Conservation (phyloP, 495 filamentous ascomycete genomes). For the Platismatia glauca region DNA sequence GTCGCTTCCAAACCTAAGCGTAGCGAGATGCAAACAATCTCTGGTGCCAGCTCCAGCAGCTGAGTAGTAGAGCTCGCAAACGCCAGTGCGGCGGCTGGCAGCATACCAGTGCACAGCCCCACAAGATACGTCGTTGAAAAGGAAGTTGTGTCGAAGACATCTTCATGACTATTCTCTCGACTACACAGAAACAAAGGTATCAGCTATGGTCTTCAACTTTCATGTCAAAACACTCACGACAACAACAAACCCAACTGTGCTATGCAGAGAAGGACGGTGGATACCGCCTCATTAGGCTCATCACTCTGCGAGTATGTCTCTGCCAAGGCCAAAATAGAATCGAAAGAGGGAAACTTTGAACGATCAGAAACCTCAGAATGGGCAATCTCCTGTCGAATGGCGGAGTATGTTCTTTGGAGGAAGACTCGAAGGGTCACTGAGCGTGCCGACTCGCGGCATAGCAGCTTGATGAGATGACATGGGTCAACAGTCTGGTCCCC, state of each 20-base stretch:
- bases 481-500: conserved; percentile 16
- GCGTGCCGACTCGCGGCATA: conserved; percentile 5
- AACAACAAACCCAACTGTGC: conserved; percentile 13
- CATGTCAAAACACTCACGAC: neutral
- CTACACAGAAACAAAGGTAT: neutral
- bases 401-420: conserved; percentile 4
- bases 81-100: conserved; percentile 16
- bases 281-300: conserved; percentile 4
- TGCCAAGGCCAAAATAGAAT: conserved; percentile 8
- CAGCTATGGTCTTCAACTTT: neutral
- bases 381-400: conserved; percentile 10
- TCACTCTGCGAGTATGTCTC: conserved; percentile 5
- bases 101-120: conserved; percentile 17
- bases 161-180: neutral
- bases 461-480: conserved; percentile 14
- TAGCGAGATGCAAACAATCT: conserved; percentile 15
- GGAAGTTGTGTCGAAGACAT: neutral
- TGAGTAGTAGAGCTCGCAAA: conserved; percentile 7
- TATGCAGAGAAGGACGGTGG: conserved; percentile 15
- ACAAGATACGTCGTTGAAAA: conserved; percentile 5
- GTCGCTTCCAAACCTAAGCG: conserved; percentile 13
- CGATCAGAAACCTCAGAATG: conserved; percentile 1
- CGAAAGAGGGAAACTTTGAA: conserved; percentile 6
- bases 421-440: conserved; percentile 8
- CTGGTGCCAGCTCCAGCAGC: conserved; percentile 15